Percentiles rank a stretch among this genome's conserved stretches.
Evolutionary conservation across 805 yeast genomes (phyloP).

Genomic region (Saccharomycopsis amapae): DNA sequence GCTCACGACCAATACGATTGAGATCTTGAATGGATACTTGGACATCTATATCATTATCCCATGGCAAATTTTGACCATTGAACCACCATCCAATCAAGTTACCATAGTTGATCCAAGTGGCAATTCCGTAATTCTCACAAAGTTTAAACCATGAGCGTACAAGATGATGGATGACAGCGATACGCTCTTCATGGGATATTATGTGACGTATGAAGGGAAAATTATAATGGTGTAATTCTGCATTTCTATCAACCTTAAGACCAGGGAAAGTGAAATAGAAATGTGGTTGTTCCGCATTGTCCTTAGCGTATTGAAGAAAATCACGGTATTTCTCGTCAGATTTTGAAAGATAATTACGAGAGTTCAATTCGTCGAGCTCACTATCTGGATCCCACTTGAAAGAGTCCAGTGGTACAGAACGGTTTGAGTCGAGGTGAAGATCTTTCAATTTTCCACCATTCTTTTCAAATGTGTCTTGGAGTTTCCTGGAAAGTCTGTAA

Average conservation of each 20-base stretch:
- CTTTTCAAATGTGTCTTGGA: slow-evolving; percentile 12
- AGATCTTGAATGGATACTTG: slow-evolving; percentile 46
- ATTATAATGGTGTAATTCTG: slow-evolving; percentile 29
- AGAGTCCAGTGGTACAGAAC: slow-evolving; percentile 8
- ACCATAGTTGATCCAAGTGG: slow-evolving; percentile 61
- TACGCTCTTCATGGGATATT: slow-evolving; percentile 27
- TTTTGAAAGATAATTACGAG: slow-evolving; percentile 19
- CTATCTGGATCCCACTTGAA: slow-evolving; percentile 18
- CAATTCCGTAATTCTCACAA: slow-evolving; percentile 35
- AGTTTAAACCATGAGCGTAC: slow-evolving; percentile 49
- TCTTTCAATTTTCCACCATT: slow-evolving; percentile 11
- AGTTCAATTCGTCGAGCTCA: slow-evolving; percentile 8
- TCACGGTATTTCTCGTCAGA: slow-evolving; percentile 25
- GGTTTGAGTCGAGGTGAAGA: slow-evolving; percentile 14
- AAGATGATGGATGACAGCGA: slow-evolving; percentile 37
- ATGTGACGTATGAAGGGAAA: slow-evolving; percentile 29
- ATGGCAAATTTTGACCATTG: slow-evolving; percentile 50
- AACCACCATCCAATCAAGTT: slow-evolving; percentile 55
- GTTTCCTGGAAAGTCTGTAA: not conserved
- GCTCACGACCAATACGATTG: slow-evolving; percentile 36
- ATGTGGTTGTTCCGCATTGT: slow-evolving; percentile 24
- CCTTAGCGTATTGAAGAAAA: slow-evolving; percentile 25
- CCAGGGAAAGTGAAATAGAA: slow-evolving; percentile 28
- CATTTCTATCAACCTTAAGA: slow-evolving; percentile 24
- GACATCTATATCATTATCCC: slow-evolving; percentile 61